These are phyloP conservation scores for Coemansia sp. DNA, from an alignment of 192 early-diverging fungal genomes.

Conservation along the genomic window DNA sequence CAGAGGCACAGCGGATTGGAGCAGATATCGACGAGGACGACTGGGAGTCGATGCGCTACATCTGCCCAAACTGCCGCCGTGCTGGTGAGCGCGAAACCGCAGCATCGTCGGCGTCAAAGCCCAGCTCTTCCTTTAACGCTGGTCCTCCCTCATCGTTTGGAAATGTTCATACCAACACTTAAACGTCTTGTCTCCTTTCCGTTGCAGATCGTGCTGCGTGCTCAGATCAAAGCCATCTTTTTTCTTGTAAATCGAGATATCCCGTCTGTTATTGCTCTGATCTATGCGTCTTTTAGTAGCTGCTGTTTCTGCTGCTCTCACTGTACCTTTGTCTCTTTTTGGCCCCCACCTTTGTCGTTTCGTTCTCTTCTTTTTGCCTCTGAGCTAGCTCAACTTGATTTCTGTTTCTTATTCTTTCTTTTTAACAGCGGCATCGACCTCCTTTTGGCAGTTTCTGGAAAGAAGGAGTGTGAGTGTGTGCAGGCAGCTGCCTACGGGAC, in stretches of 20 bases:
- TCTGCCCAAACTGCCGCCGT: conserved; percentile 19
- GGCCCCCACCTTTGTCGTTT: not conserved
- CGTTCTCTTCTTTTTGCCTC: too few species aligned
- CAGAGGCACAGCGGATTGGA: conserved; percentile 24
- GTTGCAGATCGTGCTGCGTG: too few species aligned
- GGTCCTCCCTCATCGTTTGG: not conserved
- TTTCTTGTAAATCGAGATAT: too few species aligned
- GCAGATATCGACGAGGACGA: conserved; percentile 35
- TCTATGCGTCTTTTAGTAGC: too few species aligned
- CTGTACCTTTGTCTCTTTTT: not conserved
- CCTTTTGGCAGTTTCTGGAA: too few species aligned
- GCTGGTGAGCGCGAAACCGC: not conserved
- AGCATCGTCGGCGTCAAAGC: not conserved
- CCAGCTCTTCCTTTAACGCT: not conserved
- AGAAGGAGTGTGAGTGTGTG: too few species aligned
- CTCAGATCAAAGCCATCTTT: too few species aligned
- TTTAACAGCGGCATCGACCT: too few species aligned
- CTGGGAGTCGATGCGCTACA: conserved; percentile 33
- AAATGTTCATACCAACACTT: not conserved
- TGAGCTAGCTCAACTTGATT: too few species aligned
- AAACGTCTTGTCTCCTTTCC: not conserved
- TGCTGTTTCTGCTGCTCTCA: not conserved
- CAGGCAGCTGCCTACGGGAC: not conserved
- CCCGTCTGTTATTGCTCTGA: too few species aligned
- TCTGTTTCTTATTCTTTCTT: too few species aligned